Evolutionary conservation across 2,329 filamentous ascomycete genomes (phyloP).

Genomic region (Leptodontidium sp.): DNA sequence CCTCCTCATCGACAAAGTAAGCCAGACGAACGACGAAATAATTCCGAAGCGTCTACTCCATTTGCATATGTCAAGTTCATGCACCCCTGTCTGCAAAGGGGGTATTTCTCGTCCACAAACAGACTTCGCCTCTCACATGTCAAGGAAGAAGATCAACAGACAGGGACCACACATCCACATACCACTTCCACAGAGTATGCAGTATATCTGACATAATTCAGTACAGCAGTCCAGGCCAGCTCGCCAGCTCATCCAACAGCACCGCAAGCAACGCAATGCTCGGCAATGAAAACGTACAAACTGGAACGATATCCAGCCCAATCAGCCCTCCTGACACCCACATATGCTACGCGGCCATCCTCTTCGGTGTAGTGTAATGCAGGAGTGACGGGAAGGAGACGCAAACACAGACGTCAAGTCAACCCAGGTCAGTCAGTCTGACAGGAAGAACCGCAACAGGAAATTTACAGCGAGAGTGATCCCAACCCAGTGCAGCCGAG

Average conservation of each 20-base stretch:
- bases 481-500: not conserved
- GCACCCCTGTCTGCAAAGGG: not conserved
- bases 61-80: not conserved
- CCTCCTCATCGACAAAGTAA: no score
- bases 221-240: not conserved
- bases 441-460: not conserved
- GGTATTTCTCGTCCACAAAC: not conserved
- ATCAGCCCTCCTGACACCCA: not conserved
- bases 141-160: not conserved
- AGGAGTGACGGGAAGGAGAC: not conserved
- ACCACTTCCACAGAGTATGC: not conserved
- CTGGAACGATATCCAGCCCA: not conserved
- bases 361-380: not conserved
- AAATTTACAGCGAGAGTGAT: not conserved
- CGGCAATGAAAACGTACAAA: no score
- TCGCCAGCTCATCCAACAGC: not conserved
- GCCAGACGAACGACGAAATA: no score
- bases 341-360: not conserved
- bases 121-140: not conserved
- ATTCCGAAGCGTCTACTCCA: no score
- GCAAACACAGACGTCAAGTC: not conserved
- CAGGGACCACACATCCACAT: not conserved
- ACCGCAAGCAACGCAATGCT: not conserved
- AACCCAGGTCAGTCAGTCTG: not conserved
- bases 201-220: not conserved